Evolutionary conservation across 163 green algal species (phyloP).

Genomic region (Volvox carteri): DNA sequence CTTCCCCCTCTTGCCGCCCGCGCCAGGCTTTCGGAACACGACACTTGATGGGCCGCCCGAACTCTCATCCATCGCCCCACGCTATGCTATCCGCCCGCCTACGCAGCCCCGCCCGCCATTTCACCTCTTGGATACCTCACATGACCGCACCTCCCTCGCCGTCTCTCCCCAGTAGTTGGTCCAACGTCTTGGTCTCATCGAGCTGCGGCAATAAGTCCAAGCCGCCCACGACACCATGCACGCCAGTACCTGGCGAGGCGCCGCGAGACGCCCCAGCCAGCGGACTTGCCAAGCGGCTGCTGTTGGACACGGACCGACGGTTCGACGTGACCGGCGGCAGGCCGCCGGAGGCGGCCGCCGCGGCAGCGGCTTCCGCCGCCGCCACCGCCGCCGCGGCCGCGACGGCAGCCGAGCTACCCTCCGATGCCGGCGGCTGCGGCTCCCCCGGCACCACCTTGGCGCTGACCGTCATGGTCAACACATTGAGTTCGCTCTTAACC

Average conservation of each 20-base stretch:
- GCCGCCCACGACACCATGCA: background rate
- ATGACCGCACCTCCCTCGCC: background rate
- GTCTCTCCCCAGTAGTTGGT: slow-evolving; percentile 25
- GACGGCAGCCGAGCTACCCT: background rate
- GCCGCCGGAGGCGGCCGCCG: background rate
- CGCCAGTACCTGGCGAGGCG: background rate
- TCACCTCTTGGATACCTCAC: too few relatives aligned
- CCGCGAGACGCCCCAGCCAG: slow-evolving; percentile 4
- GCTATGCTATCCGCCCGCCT: too few relatives aligned
- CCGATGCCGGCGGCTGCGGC: background rate
- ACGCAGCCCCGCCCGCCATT: background rate
- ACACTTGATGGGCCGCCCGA: too few relatives aligned
- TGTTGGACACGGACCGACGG: slow-evolving; percentile 32
- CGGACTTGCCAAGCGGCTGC: slow-evolving; percentile 35
- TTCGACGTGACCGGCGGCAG: slow-evolving; percentile 53
- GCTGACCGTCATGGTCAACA: slow-evolving; percentile 66
- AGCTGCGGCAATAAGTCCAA: slow-evolving; percentile 23
- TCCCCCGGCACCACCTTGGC: slow-evolving; percentile 65
- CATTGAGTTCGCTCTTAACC: slow-evolving; percentile 68
- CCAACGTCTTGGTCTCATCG: slow-evolving; percentile 53
- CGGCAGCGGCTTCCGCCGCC: slow-evolving; percentile 2
- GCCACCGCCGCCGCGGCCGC: slow-evolving; percentile 5
- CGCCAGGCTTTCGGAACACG: too few relatives aligned
- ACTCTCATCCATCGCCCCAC: too few relatives aligned
- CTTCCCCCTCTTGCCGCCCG: too few relatives aligned